Evolutionary conservation across 2,329 filamentous ascomycete genomes (phyloP).

Genomic region (Hypoxylon sp.): DNA sequence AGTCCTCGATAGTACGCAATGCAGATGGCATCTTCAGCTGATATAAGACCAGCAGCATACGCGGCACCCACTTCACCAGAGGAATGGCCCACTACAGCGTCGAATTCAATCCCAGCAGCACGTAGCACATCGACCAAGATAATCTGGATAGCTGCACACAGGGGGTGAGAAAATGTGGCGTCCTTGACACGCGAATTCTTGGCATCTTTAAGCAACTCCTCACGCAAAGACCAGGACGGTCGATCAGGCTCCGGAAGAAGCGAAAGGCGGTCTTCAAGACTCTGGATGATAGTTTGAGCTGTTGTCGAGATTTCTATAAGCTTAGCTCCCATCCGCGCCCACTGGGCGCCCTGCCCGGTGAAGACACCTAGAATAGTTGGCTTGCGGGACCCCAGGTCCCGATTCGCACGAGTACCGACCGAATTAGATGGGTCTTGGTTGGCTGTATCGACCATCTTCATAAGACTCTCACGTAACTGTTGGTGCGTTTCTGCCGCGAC

Average conservation of each 20-base stretch:
- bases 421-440: not conserved
- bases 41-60: conserved; percentile 32
- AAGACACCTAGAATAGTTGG: conserved; percentile 38
- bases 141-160: conserved; percentile 53
- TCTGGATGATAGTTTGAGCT: conserved; percentile 20
- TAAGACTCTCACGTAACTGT: not conserved
- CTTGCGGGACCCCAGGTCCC: not conserved
- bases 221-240: conserved; percentile 30
- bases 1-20: conserved; percentile 48
- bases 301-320: conserved; percentile 22
- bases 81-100: conserved; percentile 43
- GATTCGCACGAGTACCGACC: not conserved
- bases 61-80: conserved; percentile 42
- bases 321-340: conserved; percentile 39
- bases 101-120: conserved; percentile 31
- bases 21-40: conserved; percentile 41
- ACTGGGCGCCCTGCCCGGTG: conserved; percentile 48
- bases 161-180: conserved; percentile 34
- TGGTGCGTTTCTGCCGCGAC: not conserved
- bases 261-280: conserved; percentile 29
- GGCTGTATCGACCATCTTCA: not conserved
- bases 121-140: conserved; percentile 47
- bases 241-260: conserved; percentile 20
- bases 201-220: conserved; percentile 16
- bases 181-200: conserved; percentile 17